Percentiles rank a stretch among this genome's conserved stretches.
Conservation (phyloP, 139 green algal genomes). For the Coccomyxa sp. region DNA sequence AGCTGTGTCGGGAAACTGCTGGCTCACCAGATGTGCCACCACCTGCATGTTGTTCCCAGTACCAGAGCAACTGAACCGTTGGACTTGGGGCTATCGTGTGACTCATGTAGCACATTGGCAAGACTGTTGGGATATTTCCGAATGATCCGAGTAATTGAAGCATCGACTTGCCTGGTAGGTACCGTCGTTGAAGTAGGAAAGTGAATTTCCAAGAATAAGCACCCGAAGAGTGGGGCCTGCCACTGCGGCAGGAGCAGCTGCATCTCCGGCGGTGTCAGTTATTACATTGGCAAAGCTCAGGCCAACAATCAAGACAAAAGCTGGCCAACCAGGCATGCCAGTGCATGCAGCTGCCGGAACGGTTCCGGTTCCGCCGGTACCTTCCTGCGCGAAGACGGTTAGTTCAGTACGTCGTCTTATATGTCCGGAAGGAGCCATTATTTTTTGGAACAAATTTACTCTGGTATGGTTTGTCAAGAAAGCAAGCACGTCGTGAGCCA, state of each 20-base stretch:
- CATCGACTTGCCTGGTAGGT: not conserved
- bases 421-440: too few relatives aligned
- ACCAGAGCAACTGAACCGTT: too few relatives aligned
- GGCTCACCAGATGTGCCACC: not conserved
- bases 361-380: not conserved
- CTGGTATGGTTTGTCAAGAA: too few relatives aligned
- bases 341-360: not conserved
- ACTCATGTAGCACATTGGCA: too few relatives aligned
- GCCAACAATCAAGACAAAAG: not conserved
- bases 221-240: not conserved
- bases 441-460: too few relatives aligned
- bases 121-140: not conserved
- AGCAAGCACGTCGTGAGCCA: too few relatives aligned
- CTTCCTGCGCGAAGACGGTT: too few relatives aligned
- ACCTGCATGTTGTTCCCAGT: not conserved
- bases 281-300: too few relatives aligned
- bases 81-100: not conserved
- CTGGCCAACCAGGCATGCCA: not conserved
- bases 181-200: not conserved
- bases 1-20: not conserved
- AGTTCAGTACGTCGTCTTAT: not conserved
- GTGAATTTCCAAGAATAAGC: not conserved
- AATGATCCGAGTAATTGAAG: too few relatives aligned
- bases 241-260: not conserved
- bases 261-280: too few relatives aligned